Conservation (phyloP, 2,329 filamentous ascomycete species). For the Exophiala sideris region DNA sequence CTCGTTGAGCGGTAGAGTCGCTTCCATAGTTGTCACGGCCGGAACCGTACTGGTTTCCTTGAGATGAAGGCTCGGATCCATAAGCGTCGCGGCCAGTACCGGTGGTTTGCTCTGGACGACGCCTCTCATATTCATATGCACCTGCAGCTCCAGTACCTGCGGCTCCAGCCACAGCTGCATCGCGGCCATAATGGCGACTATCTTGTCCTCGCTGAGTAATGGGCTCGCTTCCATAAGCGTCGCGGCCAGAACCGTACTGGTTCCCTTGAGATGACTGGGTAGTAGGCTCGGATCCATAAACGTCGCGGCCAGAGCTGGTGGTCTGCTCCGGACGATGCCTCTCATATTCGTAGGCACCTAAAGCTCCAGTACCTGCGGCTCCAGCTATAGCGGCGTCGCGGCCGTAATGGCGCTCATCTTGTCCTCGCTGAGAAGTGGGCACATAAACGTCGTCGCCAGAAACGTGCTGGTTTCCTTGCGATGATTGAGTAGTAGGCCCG, state of each 20-base stretch:
- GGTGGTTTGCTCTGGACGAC: background rate
- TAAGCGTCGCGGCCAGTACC: background rate
- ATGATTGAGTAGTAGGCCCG: conserved; percentile 9
- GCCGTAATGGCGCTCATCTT: background rate
- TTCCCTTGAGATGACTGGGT: too few relatives aligned
- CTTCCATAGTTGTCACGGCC: background rate
- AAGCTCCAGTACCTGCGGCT: background rate
- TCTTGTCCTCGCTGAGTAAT: background rate
- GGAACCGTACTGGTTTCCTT: too few relatives aligned
- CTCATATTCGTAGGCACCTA: background rate
- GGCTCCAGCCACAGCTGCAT: background rate
- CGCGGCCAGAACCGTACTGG: too few relatives aligned
- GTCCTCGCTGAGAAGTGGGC: too few relatives aligned
- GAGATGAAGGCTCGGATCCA: background rate
- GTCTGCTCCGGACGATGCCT: background rate
- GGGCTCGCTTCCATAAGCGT: too few relatives aligned
- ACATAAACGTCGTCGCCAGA: too few relatives aligned
- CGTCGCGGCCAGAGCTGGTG: background rate
- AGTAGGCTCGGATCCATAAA: too few relatives aligned
- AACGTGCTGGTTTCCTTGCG: too few relatives aligned
- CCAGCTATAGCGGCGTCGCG: background rate
- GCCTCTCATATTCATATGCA: background rate
- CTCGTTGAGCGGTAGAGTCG: background rate
- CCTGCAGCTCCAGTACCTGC: conserved; percentile 1
- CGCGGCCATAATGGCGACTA: background rate